Evolutionary conservation across 2,329 filamentous ascomycete species (phyloP).

Genomic region (Talaromyces sp.): DNA sequence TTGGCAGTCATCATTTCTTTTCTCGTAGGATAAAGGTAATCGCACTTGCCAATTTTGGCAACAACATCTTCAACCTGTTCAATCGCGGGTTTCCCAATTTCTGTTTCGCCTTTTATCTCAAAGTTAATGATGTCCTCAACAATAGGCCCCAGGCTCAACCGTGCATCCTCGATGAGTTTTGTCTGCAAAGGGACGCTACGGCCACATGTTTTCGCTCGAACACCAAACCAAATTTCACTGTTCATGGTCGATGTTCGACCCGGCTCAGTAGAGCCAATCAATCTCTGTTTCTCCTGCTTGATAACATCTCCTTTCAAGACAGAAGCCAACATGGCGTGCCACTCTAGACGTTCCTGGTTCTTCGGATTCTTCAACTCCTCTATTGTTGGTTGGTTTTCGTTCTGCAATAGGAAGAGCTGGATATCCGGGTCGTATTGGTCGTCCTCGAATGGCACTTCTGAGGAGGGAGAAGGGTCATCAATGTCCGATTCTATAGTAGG

Average conservation of each 20-base stretch:
- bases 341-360: conserved; percentile 86
- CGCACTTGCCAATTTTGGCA: conserved; percentile 81
- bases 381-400: conserved; percentile 78
- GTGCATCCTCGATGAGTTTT: conserved; percentile 80
- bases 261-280: conserved; percentile 75
- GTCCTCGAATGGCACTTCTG: conserved; percentile 73
- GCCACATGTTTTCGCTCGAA: conserved; percentile 77
- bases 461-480: conserved; percentile 84
- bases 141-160: conserved; percentile 63
- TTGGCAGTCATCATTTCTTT: conserved; percentile 68
- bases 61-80: conserved; percentile 89
- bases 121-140: conserved; percentile 90
- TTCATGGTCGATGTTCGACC: conserved; percentile 63
- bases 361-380: conserved; percentile 85
- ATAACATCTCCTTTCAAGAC: conserved; percentile 96
- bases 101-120: conserved; percentile 86
- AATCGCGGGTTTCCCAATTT: conserved; percentile 79
- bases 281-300: conserved; percentile 91
- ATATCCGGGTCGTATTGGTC: conserved; percentile 88
- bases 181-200: conserved; percentile 77
- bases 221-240: conserved; percentile 77
- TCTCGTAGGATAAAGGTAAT: conserved; percentile 77
- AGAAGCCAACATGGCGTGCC: conserved; percentile 96
- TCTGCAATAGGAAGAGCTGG: conserved; percentile 85
- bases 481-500: conserved; percentile 73